Percentiles rank a stretch among this genome's conserved stretches.
Evolutionary conservation across 352 stramenopile genomes (phyloP).

Genomic region (Lagenidium giganteum): DNA sequence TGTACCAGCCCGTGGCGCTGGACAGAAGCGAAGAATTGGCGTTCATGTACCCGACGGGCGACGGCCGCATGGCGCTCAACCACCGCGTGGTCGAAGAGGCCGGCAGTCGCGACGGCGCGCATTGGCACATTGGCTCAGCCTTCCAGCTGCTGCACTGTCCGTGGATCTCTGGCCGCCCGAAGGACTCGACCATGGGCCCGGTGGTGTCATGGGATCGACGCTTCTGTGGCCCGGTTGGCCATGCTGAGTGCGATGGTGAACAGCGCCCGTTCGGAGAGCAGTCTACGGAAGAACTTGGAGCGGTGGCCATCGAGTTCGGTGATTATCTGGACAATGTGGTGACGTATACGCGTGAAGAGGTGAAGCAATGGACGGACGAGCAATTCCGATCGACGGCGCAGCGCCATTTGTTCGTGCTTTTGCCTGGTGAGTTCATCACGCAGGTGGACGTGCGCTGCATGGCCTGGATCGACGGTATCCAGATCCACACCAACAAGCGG

Average conservation of each 20-base stretch:
- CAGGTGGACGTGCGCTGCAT: constrained; percentile 45
- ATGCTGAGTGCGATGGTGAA: constrained; percentile 30
- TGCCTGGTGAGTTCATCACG: constrained; percentile 37
- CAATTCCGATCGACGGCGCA: constrained; percentile 13
- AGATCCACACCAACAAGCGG: constrained; percentile 56
- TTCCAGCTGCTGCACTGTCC: constrained; percentile 39
- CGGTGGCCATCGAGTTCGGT: constrained; percentile 27
- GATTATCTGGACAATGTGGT: constrained; percentile 45
- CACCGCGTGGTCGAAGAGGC: constrained; percentile 30
- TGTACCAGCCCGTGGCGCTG: constrained; percentile 35
- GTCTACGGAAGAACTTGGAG: constrained; percentile 26
- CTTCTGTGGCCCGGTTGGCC: constrained; percentile 38
- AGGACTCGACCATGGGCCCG: constrained; percentile 25
- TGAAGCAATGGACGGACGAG: constrained; percentile 14
- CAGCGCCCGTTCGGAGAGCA: constrained; percentile 26
- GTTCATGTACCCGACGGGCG: constrained; percentile 11
- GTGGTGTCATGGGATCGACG: constrained; percentile 36
- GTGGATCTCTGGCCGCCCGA: constrained; percentile 43
- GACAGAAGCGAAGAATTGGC: constrained; percentile 23
- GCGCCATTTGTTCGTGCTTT: constrained; percentile 43
- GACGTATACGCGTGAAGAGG: constrained; percentile 24
- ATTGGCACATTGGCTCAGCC: constrained; percentile 55
- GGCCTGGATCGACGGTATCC: constrained; percentile 62
- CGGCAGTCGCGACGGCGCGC: constrained; percentile 20
- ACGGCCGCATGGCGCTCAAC: constrained; percentile 29